Evolutionary conservation across 192 early-diverging fungal genomes (phyloP), one percentile per base, ranked within the genome.

Genomic region (Backusella tuberculispora): DNA sequence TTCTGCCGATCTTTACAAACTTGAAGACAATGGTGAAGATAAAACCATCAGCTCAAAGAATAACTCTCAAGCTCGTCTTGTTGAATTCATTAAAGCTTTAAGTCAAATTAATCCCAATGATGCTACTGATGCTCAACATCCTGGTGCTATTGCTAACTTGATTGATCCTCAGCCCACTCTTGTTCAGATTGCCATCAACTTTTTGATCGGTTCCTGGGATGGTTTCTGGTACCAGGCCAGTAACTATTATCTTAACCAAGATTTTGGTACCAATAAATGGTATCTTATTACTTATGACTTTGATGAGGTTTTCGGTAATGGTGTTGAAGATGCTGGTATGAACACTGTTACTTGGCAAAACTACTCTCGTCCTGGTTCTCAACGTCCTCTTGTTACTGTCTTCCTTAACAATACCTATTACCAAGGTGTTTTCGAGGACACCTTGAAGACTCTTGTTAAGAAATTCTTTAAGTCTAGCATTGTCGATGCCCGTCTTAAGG

Each of bases 241-340:
- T 41, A 83, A 85, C 69, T 85, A 78, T 69, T 78, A 81, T 42
- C 65, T 85, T 69, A 83, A 81, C 43, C 75, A 83, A 37, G 74
- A 85, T 65, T 66, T 80, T 8, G 17, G 56, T 15, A 66, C 66
- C 10, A 74, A 77, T n/a, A 83, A 81, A 46, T 85, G 81, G 81
- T 77, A 66, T 38, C 78, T 78, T 45, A 73, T 85, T 15, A 78
- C 84, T 15, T 80, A 76, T 5, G 84, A 83, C 45, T 85, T 83
- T 38, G 84, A 85, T 50, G 80, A 81, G 41, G 79, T 78, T 19
- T 83, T 81, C 44, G 82, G 84, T 15, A 76, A 65, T 7, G 81
- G 78, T 40, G 76, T 73, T 37, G 63, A 77, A 5, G 68, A 69
- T 34, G 76, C 67, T 19, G 73, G 71, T 5, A 63, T 85, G 44